phyloP scores from a whole-genome alignment of 1,139 yeast species.

The Geotrichum siamense region DNA sequence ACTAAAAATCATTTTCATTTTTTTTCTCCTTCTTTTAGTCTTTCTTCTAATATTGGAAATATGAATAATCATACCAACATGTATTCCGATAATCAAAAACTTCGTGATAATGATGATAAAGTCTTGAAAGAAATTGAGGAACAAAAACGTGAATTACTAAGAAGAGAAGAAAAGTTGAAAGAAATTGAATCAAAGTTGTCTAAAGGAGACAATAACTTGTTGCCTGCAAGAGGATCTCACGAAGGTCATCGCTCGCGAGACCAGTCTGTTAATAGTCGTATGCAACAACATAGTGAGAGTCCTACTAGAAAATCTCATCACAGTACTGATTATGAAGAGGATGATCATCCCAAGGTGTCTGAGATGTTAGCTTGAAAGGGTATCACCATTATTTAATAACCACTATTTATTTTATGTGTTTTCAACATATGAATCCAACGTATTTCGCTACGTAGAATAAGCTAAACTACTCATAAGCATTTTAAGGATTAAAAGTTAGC shows the following conservation, averaged over 20 bases:
- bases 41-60: neutral
- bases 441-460: no score
- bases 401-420: no score
- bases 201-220: slow-evolving; percentile 5
- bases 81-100: slow-evolving; percentile 27
- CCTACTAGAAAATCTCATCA: slow-evolving; percentile 1
- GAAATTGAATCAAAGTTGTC: slow-evolving; percentile 65
- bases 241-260: slow-evolving; percentile 1
- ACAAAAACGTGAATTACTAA: slow-evolving; percentile 40
- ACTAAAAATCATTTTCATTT: no score
- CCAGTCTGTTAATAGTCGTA: slow-evolving; percentile 1
- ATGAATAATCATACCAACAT: slow-evolving; percentile 23
- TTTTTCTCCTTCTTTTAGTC: neutral
- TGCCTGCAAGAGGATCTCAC: slow-evolving; percentile 1
- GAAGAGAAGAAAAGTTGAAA: slow-evolving; percentile 71
- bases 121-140: slow-evolving; percentile 76
- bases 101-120: slow-evolving; percentile 44
- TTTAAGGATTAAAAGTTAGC: no score
- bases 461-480: no score
- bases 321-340: slow-evolving; percentile 8
- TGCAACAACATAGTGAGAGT: neutral
- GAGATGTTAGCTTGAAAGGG: no score
- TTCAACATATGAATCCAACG: no score
- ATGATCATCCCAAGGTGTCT: slow-evolving; percentile 11
- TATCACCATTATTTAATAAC: no score